Evolutionary conservation across 73 alveolate species (phyloP).

Genomic region (Urostyla sp.): DNA sequence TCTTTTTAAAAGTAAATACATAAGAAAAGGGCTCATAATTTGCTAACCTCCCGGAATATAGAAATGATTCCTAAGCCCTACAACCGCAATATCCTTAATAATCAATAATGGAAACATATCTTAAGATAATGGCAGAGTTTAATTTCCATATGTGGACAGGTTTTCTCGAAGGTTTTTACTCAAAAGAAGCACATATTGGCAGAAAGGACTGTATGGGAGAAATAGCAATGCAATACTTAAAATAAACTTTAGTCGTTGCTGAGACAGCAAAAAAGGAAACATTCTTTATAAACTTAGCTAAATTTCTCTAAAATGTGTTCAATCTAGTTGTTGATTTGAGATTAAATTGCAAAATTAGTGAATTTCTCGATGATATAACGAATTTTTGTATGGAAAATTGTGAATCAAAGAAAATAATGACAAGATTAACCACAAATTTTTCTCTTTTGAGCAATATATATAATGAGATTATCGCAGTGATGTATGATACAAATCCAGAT

Average conservation of each 20-base stretch:
- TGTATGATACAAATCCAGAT: constrained; percentile 16
- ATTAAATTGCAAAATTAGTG: neutral
- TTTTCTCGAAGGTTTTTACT: constrained; percentile 25
- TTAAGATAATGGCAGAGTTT: too few relatives aligned
- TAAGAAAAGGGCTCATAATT: too few relatives aligned
- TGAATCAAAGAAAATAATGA: neutral
- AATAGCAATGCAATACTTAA: neutral
- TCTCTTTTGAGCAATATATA: neutral
- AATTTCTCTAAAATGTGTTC: neutral
- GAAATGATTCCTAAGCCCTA: too few relatives aligned
- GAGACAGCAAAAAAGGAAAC: neutral
- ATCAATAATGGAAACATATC: too few relatives aligned
- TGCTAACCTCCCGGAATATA: too few relatives aligned
- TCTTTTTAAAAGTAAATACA: too few relatives aligned
- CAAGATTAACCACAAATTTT: neutral
- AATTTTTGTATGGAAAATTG: constrained; percentile 20
- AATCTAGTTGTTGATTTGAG: neutral
- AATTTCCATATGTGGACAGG: constrained; percentile 36
- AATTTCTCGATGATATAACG: neutral
- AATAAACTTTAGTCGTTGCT: neutral
- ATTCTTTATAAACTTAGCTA: constrained; percentile 2
- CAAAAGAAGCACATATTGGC: constrained; percentile 12
- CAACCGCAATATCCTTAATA: too few relatives aligned
- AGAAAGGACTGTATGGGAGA: constrained; percentile 44
- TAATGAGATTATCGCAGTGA: neutral